A percentile compares a stretch with the other conserved stretches of the same genome.
Evolutionary conservation across 441 rosid species (phyloP).

Genomic region (Syzygium malaccense): DNA sequence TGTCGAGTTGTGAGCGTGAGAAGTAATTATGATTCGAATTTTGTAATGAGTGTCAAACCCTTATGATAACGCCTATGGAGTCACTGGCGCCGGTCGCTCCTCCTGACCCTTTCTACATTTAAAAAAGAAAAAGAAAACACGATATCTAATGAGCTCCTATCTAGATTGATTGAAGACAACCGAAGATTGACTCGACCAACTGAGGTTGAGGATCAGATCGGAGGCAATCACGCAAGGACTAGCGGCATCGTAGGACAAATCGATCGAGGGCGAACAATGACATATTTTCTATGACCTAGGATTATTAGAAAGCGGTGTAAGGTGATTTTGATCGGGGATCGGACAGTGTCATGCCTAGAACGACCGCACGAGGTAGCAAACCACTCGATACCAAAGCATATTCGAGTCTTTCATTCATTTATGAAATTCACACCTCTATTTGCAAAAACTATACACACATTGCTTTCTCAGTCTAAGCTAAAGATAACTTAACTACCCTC

Average conservation of each 20-base stretch:
- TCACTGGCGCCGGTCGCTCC: too few species aligned
- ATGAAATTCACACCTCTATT: neutral
- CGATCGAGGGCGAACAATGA: neutral
- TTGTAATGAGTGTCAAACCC: neutral
- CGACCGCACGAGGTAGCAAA: too few species aligned
- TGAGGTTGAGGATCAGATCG: neutral
- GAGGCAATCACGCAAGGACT: too few species aligned
- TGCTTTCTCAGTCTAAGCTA: neutral
- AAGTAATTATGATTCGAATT: rapidly evolving
- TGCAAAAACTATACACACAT: neutral
- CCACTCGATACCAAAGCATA: too few species aligned
- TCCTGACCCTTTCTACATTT: neutral
- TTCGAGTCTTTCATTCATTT: too few species aligned
- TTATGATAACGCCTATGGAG: neutral
- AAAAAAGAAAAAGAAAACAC: neutral
- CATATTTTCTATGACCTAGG: neutral
- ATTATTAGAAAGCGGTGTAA: neutral
- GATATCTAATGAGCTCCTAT: neutral
- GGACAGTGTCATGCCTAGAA: too few species aligned
- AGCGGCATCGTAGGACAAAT: neutral
- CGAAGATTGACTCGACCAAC: neutral
- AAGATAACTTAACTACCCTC: neutral
- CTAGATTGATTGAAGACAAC: neutral
- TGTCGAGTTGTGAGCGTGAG: rapidly evolving
- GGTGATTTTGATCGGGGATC: too few species aligned